These are phyloP conservation scores for Blastomyces silverae DNA, from an alignment of 2,329 filamentous ascomycete species.

Conservation along the genomic window DNA sequence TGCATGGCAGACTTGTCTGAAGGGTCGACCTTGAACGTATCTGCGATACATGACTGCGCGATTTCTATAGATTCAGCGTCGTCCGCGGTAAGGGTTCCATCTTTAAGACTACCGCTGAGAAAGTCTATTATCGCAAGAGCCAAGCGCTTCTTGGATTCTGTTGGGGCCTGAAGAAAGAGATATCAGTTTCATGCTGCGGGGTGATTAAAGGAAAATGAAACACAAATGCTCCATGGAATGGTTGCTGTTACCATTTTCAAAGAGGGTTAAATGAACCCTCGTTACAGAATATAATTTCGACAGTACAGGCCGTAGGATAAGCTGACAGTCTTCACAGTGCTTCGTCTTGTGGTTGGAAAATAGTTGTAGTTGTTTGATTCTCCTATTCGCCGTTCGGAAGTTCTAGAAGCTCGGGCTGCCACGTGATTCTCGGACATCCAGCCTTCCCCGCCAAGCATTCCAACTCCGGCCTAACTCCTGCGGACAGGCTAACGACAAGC, in stretches of 20 bases:
- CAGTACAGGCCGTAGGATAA: not conserved
- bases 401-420: constrained; percentile 5
- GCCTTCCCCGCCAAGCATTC: too few relatives aligned
- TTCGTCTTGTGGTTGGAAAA: not conserved
- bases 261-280: constrained; percentile 1
- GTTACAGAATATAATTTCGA: not conserved
- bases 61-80: constrained; percentile 93
- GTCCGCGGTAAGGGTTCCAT: constrained; percentile 80
- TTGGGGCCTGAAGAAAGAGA: constrained; percentile 31
- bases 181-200: constrained; percentile 10
- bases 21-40: constrained; percentile 93
- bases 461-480: too few relatives aligned
- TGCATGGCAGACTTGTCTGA: constrained; percentile 63
- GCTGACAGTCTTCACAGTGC: not conserved
- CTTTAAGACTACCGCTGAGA: constrained; percentile 71
- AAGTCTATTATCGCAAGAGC: constrained; percentile 97
- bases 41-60: constrained; percentile 86
- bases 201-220: not conserved
- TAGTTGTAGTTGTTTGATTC: too few relatives aligned
- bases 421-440: constrained; percentile 10
- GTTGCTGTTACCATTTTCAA: constrained; percentile 11
- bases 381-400: not conserved
- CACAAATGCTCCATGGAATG: not conserved
- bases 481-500: too few relatives aligned
- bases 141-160: constrained; percentile 70